These are phyloP conservation scores for Fusarium buxicola DNA, from an alignment of 2,329 filamentous ascomycete genomes.

Conservation along the genomic window DNA sequence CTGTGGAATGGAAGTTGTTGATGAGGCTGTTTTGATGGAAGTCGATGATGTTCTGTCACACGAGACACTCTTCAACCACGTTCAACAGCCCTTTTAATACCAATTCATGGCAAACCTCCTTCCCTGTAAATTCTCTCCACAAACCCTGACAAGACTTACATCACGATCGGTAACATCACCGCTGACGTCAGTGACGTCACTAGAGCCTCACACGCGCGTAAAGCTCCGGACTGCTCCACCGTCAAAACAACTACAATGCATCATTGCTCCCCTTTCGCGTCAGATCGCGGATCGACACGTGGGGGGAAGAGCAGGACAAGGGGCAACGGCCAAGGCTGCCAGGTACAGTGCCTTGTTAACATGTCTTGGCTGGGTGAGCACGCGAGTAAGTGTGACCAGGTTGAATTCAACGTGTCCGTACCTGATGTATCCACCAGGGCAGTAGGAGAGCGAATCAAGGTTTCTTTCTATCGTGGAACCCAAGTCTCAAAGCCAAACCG, in stretches of 20 bases:
- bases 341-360: conserved; percentile 22
- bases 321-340: conserved; percentile 20
- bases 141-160: conserved; percentile 15
- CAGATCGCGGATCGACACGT: conserved; percentile 24
- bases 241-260: no score
- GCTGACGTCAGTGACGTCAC: conserved; percentile 47
- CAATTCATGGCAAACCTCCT: not conserved
- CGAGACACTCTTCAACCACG: conserved; percentile 4
- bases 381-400: not conserved
- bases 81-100: conserved; percentile 24
- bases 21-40: not conserved
- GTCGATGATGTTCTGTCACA: not conserved
- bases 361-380: conserved; percentile 2
- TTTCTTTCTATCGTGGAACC: not conserved
- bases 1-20: not conserved
- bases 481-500: conserved; percentile 21
- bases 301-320: conserved; percentile 9
- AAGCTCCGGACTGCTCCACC: conserved; percentile 37
- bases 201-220: conserved; percentile 19
- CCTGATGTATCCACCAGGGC: not conserved
- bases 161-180: conserved; percentile 24
- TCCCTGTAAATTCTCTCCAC: conserved; percentile 6
- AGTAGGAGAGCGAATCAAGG: conserved; percentile 2
- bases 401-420: not conserved
- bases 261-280: conserved; percentile 10